Percentiles rank a stretch among this genome's conserved stretches.
These are phyloP conservation scores for Stellera chamaejasme DNA, from an alignment of 345 rosid genomes.

Conservation along the genomic window DNA sequence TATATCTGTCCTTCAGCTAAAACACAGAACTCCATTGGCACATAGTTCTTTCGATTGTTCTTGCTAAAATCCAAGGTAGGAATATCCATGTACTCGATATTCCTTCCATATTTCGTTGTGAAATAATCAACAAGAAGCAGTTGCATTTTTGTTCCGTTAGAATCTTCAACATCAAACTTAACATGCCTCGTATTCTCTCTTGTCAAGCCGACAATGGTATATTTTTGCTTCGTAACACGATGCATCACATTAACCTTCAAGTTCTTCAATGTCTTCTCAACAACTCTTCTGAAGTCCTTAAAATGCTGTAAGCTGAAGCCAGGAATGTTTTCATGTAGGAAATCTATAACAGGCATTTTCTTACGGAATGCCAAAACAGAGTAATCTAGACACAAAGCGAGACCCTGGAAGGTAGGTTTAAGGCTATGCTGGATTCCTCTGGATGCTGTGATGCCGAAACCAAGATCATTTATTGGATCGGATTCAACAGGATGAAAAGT, in stretches of 20 bases:
- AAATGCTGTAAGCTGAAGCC: slow-evolving; percentile 23
- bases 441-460: slow-evolving; percentile 51
- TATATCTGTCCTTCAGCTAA: slow-evolving; percentile 73
- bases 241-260: slow-evolving; percentile 64
- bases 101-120: slow-evolving; percentile 35
- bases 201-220: slow-evolving; percentile 46
- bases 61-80: slow-evolving; percentile 74
- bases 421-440: slow-evolving; percentile 72
- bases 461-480: slow-evolving; percentile 30
- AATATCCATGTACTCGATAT: slow-evolving; percentile 37
- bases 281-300: slow-evolving; percentile 15
- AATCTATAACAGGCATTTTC: slow-evolving; percentile 47
- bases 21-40: slow-evolving; percentile 80
- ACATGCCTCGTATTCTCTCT: slow-evolving; percentile 21
- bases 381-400: slow-evolving; percentile 68
- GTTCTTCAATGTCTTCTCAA: slow-evolving; percentile 38
- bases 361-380: slow-evolving; percentile 68
- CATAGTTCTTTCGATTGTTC: slow-evolving; percentile 33
- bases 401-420: slow-evolving; percentile 66
- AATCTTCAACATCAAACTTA: slow-evolving; percentile 35
- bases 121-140: slow-evolving; percentile 50
- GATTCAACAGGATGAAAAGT: slow-evolving; percentile 37
- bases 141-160: slow-evolving; percentile 20
- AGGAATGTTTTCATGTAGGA: slow-evolving; percentile 34
- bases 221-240: slow-evolving; percentile 52